These are phyloP conservation scores for Ajuga reptans DNA, from an alignment of 305 asterid species.

Conservation along the genomic window DNA sequence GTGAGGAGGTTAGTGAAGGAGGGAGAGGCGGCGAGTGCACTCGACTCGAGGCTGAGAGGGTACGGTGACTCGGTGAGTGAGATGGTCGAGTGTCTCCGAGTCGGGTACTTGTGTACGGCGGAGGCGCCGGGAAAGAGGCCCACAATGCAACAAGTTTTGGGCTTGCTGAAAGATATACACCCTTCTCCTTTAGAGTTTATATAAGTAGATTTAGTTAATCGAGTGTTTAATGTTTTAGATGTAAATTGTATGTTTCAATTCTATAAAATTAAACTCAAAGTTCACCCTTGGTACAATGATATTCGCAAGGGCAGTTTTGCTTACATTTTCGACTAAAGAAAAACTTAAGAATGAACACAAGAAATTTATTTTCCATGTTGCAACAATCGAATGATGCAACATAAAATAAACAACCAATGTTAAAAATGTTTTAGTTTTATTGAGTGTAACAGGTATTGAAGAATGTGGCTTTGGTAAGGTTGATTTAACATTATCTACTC, in stretches of 20 bases:
- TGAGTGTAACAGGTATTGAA: too few species aligned
- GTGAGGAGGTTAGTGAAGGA: slow-evolving; percentile 51
- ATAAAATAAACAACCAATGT: too few species aligned
- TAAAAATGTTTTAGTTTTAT: too few species aligned
- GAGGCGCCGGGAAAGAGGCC: slow-evolving; percentile 68
- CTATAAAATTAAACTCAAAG: too few species aligned
- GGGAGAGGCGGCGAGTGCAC: slow-evolving; percentile 46
- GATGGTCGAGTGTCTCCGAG: slow-evolving; percentile 85
- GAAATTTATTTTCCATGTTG: too few species aligned
- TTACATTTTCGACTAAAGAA: too few species aligned
- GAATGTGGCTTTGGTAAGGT: too few species aligned
- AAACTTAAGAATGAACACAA: too few species aligned
- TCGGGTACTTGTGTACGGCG: slow-evolving; percentile 80
- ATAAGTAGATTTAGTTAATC: not conserved
- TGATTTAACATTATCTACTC: not conserved
- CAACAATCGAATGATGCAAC: too few species aligned
- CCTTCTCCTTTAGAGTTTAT: slow-evolving; percentile 20
- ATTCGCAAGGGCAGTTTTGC: too few species aligned
- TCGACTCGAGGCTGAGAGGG: slow-evolving; percentile 50
- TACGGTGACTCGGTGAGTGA: slow-evolving; percentile 46
- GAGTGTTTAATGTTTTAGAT: slow-evolving; percentile 1
- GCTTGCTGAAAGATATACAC: slow-evolving; percentile 65
- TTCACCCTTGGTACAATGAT: too few species aligned
- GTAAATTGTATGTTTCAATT: not conserved
- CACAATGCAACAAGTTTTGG: slow-evolving; percentile 77